phyloP scores from a whole-genome alignment of 2,329 filamentous ascomycete species.

The Trichoderma afroharzianum region DNA sequence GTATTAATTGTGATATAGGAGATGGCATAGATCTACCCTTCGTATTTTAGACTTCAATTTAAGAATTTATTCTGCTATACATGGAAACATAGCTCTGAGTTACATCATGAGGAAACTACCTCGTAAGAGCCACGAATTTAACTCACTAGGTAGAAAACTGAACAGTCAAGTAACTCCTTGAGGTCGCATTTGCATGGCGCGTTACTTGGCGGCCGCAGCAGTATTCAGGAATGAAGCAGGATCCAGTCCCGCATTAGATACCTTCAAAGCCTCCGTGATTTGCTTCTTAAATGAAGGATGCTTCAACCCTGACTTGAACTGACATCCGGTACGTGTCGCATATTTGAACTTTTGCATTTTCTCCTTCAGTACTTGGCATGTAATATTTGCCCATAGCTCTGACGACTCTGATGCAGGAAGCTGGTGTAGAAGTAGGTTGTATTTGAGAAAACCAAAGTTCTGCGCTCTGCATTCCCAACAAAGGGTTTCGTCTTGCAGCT shows the following conservation, averaged over 20 bases:
- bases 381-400: neutral
- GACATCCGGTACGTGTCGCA: neutral
- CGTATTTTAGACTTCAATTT: neutral
- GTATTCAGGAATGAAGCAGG: neutral
- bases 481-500: rapidly evolving
- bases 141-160: too few relatives aligned
- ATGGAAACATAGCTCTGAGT: neutral
- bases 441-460: neutral
- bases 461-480: neutral
- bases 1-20: neutral
- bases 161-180: too few relatives aligned
- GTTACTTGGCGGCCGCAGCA: too few relatives aligned
- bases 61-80: neutral
- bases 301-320: neutral
- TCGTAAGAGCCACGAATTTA: too few relatives aligned
- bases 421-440: neutral
- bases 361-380: neutral
- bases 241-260: neutral
- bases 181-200: too few relatives aligned
- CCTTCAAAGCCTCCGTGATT: rapidly evolving
- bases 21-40: neutral
- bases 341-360: neutral
- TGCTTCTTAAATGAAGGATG: neutral
- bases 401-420: neutral
- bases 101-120: too few relatives aligned